These are phyloP conservation scores for Suhomyces chickasaworum DNA, from an alignment of 1,139 yeast genomes.

Conservation along the genomic window DNA sequence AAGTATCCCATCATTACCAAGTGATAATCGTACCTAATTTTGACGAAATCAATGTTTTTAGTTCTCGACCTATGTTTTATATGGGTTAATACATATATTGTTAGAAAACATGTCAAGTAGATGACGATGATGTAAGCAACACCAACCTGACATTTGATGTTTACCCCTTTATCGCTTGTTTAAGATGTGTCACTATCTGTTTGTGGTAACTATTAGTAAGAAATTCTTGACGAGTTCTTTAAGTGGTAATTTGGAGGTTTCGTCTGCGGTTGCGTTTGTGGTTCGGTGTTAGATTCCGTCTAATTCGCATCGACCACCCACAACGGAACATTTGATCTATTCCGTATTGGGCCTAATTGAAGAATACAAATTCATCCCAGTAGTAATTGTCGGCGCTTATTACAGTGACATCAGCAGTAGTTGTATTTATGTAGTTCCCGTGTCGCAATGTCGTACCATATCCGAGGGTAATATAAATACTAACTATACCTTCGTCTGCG, in stretches of 20 bases:
- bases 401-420: not conserved
- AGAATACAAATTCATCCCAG: not conserved
- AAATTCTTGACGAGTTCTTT: not conserved
- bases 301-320: not conserved
- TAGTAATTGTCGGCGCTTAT: not conserved
- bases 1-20: not conserved
- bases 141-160: no score
- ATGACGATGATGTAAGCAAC: no score
- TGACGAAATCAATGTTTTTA: constrained; percentile 5
- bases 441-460: not conserved
- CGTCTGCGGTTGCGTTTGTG: no score
- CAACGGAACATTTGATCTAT: not conserved
- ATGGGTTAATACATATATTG: constrained; percentile 1
- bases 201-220: not conserved
- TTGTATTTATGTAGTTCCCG: not conserved
- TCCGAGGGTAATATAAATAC: not conserved
- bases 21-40: not conserved
- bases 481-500: not conserved
- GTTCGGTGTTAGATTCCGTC: no score
- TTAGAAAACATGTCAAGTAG: not conserved
- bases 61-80: constrained; percentile 1
- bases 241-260: not conserved
- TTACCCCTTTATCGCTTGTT: no score
- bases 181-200: not conserved
- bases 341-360: not conserved